These are phyloP conservation scores for Strobilomyces confusus DNA, from an alignment of 768 basidiomycete genomes.

Conservation along the genomic window DNA sequence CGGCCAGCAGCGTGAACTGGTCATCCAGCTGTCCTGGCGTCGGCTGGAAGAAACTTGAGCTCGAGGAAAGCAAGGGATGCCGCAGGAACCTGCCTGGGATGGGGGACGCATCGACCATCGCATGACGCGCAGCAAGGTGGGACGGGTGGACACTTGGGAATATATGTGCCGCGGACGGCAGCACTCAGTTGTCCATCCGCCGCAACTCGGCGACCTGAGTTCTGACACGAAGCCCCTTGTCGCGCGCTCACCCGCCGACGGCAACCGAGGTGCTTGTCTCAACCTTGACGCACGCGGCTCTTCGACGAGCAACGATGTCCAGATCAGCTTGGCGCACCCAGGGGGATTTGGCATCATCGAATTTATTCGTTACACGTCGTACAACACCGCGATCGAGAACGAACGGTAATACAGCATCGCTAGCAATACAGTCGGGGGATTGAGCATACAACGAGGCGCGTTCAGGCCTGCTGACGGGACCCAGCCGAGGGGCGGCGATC, in stretches of 20 bases:
- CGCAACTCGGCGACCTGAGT: neutral
- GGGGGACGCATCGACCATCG: neutral
- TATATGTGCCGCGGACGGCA: neutral
- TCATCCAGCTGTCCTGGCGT: neutral
- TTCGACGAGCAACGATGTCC: no score
- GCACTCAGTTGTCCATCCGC: neutral
- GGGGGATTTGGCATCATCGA: no score
- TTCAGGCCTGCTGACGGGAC: neutral
- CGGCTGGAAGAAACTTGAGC: neutral
- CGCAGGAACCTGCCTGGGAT: conserved; percentile 7
- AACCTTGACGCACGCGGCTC: neutral
- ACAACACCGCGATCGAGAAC: neutral
- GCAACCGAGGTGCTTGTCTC: no score
- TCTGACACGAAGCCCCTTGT: neutral
- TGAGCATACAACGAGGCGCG: no score
- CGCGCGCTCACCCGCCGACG: neutral
- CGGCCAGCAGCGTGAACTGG: conserved; percentile 13
- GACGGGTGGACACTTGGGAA: neutral
- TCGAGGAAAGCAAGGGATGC: neutral
- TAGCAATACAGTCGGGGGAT: conserved; percentile 17
- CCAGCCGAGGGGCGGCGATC: conserved; percentile 8
- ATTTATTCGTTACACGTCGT: neutral
- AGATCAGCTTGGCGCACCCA: no score
- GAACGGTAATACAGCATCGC: conserved; percentile 5
- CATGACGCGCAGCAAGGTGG: conserved; percentile 2